These are phyloP conservation scores for Chrysosporium keratinophilum DNA, from an alignment of 2,329 filamentous ascomycete genomes.

Conservation along the genomic window DNA sequence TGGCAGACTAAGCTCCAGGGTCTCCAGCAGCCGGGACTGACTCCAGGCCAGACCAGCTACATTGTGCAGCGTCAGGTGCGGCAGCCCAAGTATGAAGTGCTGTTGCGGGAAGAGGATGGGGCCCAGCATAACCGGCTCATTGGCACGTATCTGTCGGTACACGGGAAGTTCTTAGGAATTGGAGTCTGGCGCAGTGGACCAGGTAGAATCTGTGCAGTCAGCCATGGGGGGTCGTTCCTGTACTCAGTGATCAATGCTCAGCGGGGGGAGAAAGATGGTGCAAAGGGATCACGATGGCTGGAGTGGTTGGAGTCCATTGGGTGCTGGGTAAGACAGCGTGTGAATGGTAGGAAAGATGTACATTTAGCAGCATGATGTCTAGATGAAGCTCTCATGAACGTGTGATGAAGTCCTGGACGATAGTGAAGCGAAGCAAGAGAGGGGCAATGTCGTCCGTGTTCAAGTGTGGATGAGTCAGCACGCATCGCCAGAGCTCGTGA, in stretches of 20 bases:
- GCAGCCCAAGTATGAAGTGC: constrained; percentile 19
- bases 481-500: too few relatives aligned
- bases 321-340: not conserved
- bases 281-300: not conserved
- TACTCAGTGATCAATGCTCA: constrained; percentile 6
- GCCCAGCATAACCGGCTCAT: constrained; percentile 17
- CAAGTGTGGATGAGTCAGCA: too few relatives aligned
- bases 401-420: too few relatives aligned
- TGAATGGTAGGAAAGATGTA: not conserved
- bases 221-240: constrained; percentile 16
- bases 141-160: constrained; percentile 22
- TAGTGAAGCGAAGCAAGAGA: too few relatives aligned
- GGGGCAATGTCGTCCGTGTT: too few relatives aligned
- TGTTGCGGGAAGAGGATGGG: constrained; percentile 14
- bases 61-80: constrained; percentile 20
- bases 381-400: too few relatives aligned
- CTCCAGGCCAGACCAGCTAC: constrained; percentile 12
- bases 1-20: constrained; percentile 19
- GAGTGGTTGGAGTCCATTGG: constrained; percentile 5
- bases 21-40: constrained; percentile 13
- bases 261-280: not conserved
- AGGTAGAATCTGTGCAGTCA: constrained; percentile 18
- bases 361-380: not conserved
- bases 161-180: constrained; percentile 22
- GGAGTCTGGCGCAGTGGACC: constrained; percentile 22